Conservation (phyloP, 2,329 filamentous ascomycete genomes). For the Diaporthe ampelina region DNA sequence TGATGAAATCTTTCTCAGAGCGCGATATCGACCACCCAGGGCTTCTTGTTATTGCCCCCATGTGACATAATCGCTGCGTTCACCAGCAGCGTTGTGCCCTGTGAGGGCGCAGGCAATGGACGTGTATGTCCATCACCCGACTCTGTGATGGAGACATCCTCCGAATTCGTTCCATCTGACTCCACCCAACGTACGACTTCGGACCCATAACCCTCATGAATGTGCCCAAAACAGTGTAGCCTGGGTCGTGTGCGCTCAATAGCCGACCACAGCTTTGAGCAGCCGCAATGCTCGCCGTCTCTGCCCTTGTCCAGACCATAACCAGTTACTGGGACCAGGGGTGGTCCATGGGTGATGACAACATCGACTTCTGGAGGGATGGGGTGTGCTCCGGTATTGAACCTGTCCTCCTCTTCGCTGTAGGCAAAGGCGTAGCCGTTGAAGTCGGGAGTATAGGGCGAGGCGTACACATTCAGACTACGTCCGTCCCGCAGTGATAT, state of each 20-base stretch:
- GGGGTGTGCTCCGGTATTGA: neutral
- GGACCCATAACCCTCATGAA: conserved; percentile 1
- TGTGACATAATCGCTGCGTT: conserved; percentile 4
- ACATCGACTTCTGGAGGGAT: neutral
- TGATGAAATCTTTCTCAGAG: too few relatives aligned
- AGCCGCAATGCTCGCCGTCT: neutral
- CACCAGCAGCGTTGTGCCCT: conserved; percentile 1
- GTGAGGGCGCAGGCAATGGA: neutral
- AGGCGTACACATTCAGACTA: neutral
- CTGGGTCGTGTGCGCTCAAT: neutral
- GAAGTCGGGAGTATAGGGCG: neutral
- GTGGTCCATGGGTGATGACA: neutral
- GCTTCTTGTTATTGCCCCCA: neutral
- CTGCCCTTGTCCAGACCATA: neutral
- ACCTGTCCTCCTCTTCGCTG: neutral
- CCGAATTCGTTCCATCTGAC: neutral
- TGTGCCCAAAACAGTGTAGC: conserved; percentile 17
- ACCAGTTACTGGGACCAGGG: neutral
- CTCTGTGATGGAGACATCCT: neutral
- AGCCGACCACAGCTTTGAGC: neutral
- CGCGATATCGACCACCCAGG: neutral
- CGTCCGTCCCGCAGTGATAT: conserved; percentile 1
- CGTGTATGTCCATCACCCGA: neutral
- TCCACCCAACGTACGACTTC: neutral
- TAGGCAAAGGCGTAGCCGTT: conserved; percentile 21